A percentile compares a stretch with the other conserved stretches of the same genome.
Evolutionary conservation across 2,329 filamentous ascomycete genomes (phyloP).

Genomic region (Fusarium oxysporum): DNA sequence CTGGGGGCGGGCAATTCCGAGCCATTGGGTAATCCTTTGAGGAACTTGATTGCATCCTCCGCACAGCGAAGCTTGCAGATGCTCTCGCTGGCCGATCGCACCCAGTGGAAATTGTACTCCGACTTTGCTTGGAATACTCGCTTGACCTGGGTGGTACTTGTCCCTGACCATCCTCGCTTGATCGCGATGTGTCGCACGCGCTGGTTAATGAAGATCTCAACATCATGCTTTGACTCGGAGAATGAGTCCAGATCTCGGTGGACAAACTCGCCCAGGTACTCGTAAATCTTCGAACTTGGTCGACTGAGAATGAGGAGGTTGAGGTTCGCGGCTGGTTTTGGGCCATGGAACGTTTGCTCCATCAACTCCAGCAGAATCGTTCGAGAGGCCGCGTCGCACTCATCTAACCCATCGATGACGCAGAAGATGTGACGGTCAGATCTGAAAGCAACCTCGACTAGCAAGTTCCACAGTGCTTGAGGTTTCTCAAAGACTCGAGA

Average conservation of each 20-base stretch:
- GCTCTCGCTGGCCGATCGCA: constrained; percentile 39
- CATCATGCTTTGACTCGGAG: constrained; percentile 26
- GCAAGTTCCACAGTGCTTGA: constrained; percentile 25
- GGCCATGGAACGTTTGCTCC: constrained; percentile 22
- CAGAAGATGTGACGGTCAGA: constrained; percentile 28
- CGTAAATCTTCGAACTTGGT: constrained; percentile 21
- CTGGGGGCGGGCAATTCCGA: constrained; percentile 3
- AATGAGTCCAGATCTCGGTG: constrained; percentile 41
- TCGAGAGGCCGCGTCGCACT: constrained; percentile 21
- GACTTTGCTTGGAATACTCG: constrained; percentile 36
- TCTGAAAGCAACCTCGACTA: constrained; percentile 26
- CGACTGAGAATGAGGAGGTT: constrained; percentile 15
- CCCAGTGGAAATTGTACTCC: constrained; percentile 42
- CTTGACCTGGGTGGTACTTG: constrained; percentile 22
- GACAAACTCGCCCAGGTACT: constrained; percentile 27
- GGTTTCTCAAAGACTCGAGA: constrained; percentile 24
- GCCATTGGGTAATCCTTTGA: constrained; percentile 38
- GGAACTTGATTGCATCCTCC: constrained; percentile 33
- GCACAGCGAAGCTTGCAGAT: constrained; percentile 32
- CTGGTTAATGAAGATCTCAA: constrained; percentile 35
- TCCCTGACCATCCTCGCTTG: constrained; percentile 32
- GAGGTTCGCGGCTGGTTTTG: constrained; percentile 16
- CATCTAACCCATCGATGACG: constrained; percentile 24
- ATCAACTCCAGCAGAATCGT: constrained; percentile 19
- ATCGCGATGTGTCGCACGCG: constrained; percentile 22